Percentiles rank a stretch among this genome's conserved stretches.
These are phyloP conservation scores for Apiospora kogelbergensis DNA, from an alignment of 2,329 filamentous ascomycete species.

Conservation along the genomic window DNA sequence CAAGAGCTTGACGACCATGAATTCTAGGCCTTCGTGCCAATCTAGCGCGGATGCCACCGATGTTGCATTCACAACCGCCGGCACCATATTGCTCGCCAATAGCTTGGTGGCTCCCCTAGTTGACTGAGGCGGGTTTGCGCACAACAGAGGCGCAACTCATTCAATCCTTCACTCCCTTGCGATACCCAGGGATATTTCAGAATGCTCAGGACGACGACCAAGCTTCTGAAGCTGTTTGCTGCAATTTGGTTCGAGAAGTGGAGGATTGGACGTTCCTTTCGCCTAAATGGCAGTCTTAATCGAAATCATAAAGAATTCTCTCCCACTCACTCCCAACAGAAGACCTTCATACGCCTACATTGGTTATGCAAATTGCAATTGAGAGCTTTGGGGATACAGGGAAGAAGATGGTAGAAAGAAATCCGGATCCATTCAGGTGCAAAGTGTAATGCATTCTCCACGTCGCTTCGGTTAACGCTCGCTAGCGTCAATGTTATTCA, in stretches of 20 bases:
- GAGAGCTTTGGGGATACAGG: neutral
- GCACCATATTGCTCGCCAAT: neutral
- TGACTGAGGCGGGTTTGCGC: neutral
- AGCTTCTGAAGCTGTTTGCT: neutral
- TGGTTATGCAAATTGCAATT: neutral
- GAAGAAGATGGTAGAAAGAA: neutral
- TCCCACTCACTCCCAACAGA: neutral
- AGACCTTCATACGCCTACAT: neutral
- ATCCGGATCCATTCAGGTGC: neutral
- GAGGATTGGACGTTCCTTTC: neutral
- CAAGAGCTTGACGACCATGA: neutral
- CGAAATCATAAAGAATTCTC: neutral
- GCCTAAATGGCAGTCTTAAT: neutral
- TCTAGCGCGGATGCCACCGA: neutral
- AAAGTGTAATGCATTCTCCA: neutral
- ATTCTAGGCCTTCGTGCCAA: neutral
- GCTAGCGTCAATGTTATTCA: neutral
- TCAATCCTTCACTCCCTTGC: neutral
- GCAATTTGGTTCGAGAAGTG: neutral
- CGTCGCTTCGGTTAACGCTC: neutral
- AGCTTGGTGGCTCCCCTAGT: neutral
- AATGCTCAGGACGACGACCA: neutral
- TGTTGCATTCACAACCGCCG: neutral
- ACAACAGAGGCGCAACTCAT: neutral
- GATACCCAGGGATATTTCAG: neutral